These are phyloP conservation scores for Ustilago shanxiensis DNA, from an alignment of 1,284 basidiomycete species.

Conservation along the genomic window DNA sequence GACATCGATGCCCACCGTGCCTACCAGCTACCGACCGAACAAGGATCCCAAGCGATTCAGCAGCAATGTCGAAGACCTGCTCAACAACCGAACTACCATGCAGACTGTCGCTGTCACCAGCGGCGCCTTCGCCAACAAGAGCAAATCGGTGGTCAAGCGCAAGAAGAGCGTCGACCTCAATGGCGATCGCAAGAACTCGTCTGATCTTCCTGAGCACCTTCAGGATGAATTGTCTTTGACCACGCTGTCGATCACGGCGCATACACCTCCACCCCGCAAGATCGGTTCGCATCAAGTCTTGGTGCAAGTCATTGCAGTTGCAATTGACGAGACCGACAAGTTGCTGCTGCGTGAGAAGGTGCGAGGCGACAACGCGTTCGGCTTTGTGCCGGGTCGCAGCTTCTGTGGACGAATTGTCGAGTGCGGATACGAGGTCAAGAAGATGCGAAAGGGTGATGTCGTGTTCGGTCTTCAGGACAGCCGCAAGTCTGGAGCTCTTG, in stretches of 20 bases:
- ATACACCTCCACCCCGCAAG: conserved; percentile 69
- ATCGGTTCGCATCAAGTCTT: conserved; percentile 69
- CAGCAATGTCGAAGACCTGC: conserved; percentile 57
- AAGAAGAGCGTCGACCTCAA: conserved; percentile 35
- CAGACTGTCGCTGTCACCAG: conserved; percentile 62
- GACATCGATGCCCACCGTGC: conserved; percentile 51
- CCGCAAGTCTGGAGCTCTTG: conserved; percentile 70
- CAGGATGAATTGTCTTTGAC: conserved; percentile 58
- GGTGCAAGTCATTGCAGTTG: conserved; percentile 71
- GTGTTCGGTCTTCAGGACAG: conserved; percentile 71
- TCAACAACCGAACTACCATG: conserved; percentile 67
- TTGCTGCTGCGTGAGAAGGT: conserved; percentile 68
- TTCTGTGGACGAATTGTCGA: conserved; percentile 71
- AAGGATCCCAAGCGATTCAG: conserved; percentile 55
- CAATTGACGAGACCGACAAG: conserved; percentile 70
- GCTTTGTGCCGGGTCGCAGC: conserved; percentile 71
- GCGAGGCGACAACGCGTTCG: conserved; percentile 65
- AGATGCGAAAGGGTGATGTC: conserved; percentile 70
- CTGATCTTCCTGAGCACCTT: conserved; percentile 57
- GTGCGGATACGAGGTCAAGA: conserved; percentile 69
- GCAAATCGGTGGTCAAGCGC: conserved; percentile 42
- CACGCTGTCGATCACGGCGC: conserved; percentile 60
- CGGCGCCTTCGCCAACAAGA: conserved; percentile 44
- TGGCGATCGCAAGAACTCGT: conserved; percentile 33
- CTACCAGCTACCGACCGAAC: conserved; percentile 56